Percentiles rank a stretch among this genome's conserved stretches.
Conservation (phyloP, 2,329 filamentous ascomycete genomes). For the Alternaria consortialis region DNA sequence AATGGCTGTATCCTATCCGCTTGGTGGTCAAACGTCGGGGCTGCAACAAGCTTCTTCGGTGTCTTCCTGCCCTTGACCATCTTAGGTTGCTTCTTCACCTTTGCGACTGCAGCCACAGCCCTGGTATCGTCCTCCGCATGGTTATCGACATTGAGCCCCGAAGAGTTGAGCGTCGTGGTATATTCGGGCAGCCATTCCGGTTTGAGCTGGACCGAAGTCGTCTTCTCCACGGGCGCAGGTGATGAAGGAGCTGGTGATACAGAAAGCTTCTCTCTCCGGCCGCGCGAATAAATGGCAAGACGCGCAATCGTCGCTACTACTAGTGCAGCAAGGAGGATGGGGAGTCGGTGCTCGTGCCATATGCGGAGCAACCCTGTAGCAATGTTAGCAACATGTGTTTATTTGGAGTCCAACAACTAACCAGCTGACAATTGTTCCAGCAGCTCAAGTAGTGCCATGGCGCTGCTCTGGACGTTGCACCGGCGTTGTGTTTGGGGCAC, state of each 20-base stretch:
- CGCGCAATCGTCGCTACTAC: conserved; percentile 42
- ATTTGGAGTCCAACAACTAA: neutral
- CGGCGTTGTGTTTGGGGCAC: conserved; percentile 4
- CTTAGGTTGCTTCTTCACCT: conserved; percentile 47
- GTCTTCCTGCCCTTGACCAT: conserved; percentile 50
- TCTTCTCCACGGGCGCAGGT: conserved; percentile 39
- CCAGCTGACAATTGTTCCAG: conserved; percentile 30
- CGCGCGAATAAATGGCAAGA: conserved; percentile 37
- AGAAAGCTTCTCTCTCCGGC: conserved; percentile 40
- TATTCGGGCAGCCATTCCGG: conserved; percentile 50
- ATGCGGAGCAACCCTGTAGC: conserved; percentile 45
- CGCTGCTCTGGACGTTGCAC: conserved; percentile 11
- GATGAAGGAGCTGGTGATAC: conserved; percentile 44
- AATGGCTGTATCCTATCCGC: conserved; percentile 71
- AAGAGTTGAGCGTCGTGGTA: conserved; percentile 35
- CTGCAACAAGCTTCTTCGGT: conserved; percentile 29
- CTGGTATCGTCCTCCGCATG: conserved; percentile 41
- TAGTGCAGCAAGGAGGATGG: conserved; percentile 45
- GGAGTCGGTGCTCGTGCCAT: conserved; percentile 50
- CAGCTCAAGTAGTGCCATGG: conserved; percentile 24
- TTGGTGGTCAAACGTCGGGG: conserved; percentile 36
- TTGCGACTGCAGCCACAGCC: conserved; percentile 29
- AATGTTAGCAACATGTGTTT: conserved; percentile 4
- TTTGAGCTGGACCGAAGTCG: conserved; percentile 35
- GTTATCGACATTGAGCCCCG: conserved; percentile 37